A percentile compares a stretch with the other conserved stretches of the same genome.
Evolutionary conservation across 2,329 filamentous ascomycete genomes (phyloP).

Genomic region (Monosporascus sp.): DNA sequence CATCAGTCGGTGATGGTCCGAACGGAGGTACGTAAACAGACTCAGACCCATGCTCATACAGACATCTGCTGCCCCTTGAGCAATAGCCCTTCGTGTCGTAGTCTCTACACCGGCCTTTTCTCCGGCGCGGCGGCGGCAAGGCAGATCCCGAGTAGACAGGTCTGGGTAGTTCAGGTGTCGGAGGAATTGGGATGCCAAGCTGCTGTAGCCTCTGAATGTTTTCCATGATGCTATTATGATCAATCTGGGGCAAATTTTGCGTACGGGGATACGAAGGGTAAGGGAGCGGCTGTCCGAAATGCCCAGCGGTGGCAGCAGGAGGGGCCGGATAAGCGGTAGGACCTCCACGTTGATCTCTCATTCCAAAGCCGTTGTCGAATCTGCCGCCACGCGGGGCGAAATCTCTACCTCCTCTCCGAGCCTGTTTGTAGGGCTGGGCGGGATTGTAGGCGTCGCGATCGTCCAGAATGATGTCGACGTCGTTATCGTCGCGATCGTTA

Average conservation of each 20-base stretch:
- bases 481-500: slow-evolving; percentile 44
- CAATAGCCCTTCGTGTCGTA: slow-evolving; percentile 72
- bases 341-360: slow-evolving; percentile 23
- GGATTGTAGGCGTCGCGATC: slow-evolving; percentile 14
- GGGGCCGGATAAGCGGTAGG: slow-evolving; percentile 3
- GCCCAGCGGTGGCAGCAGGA: slow-evolving; percentile 2
- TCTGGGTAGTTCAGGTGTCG: slow-evolving; percentile 30
- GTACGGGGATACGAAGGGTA: slow-evolving; percentile 18
- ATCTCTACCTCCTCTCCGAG: slow-evolving; percentile 44
- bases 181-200: slow-evolving; percentile 43
- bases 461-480: slow-evolving; percentile 29
- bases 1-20: slow-evolving; percentile 27
- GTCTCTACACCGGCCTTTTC: slow-evolving; percentile 55
- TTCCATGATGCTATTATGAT: slow-evolving; percentile 56
- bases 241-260: slow-evolving; percentile 40
- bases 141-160: slow-evolving; percentile 22
- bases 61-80: slow-evolving; percentile 59
- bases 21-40: slow-evolving; percentile 33
- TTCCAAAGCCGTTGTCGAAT: slow-evolving; percentile 25
- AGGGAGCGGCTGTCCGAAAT: slow-evolving; percentile 16
- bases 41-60: slow-evolving; percentile 61
- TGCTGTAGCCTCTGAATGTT: slow-evolving; percentile 57
- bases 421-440: slow-evolving; percentile 52
- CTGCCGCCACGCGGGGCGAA: slow-evolving; percentile 29
- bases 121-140: slow-evolving; percentile 23